Conservation (phyloP, 495 filamentous ascomycete genomes). For the Penicillium macrosclerotiorum region DNA sequence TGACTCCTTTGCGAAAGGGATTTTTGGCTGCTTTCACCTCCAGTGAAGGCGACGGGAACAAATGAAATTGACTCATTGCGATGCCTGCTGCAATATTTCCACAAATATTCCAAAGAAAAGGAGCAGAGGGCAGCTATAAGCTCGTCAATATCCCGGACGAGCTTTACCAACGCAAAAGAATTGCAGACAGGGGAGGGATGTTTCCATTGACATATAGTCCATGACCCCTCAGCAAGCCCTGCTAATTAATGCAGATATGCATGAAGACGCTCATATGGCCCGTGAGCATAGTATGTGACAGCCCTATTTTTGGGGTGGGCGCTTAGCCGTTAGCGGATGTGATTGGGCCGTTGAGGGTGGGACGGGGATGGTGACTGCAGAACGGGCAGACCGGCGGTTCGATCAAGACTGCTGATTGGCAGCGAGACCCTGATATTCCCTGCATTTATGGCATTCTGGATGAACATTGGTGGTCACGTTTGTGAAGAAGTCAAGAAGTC, state of each 20-base stretch:
- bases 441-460: background rate
- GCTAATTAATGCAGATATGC: conserved; percentile 4
- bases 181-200: conserved; percentile 19
- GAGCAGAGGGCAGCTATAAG: background rate
- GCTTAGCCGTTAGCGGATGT: conserved; percentile 18
- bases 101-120: background rate
- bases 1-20: conserved; percentile 32
- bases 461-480: conserved; percentile 10
- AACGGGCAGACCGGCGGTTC: conserved; percentile 25
- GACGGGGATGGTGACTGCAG: conserved; percentile 19
- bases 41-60: conserved; percentile 53
- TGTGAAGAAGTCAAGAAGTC: conserved; percentile 16
- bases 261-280: conserved; percentile 6
- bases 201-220: conserved; percentile 25
- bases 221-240: conserved; percentile 1
- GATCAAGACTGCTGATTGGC: conserved; percentile 15
- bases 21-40: conserved; percentile 38
- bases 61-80: conserved; percentile 48
- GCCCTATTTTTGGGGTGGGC: conserved; percentile 25
- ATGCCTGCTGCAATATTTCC: background rate
- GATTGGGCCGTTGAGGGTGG: conserved; percentile 21
- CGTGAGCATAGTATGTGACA: conserved; percentile 17
- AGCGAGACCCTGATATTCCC: background rate
- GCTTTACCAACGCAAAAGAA: conserved; percentile 1
- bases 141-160: conserved; percentile 2